These are phyloP conservation scores for Discostella stelligeroides DNA, from an alignment of 108 stramenopile genomes.

Conservation along the genomic window DNA sequence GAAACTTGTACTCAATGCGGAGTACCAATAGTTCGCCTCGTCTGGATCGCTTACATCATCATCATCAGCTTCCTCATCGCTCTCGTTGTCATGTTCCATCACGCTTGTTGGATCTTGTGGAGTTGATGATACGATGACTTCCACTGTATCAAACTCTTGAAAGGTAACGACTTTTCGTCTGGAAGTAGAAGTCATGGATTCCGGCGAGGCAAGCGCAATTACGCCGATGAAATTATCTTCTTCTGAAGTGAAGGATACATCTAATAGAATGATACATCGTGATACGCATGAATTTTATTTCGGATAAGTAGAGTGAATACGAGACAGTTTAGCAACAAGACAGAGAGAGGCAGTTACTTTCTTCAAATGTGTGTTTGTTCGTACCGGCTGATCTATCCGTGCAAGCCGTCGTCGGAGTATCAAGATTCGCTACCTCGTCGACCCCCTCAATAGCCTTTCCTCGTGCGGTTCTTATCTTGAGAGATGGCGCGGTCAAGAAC, in stretches of 20 bases:
- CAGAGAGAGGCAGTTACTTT: not conserved
- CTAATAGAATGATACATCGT: not conserved
- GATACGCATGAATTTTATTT: too few species aligned
- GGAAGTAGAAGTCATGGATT: not conserved
- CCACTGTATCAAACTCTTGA: too few species aligned
- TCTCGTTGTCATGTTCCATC: too few species aligned
- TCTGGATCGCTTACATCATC: not conserved
- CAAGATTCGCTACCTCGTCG: not conserved
- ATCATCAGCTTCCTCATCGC: too few species aligned
- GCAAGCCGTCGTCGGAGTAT: not conserved
- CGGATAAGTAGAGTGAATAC: not conserved
- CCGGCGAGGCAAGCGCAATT: not conserved
- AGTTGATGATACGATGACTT: not conserved
- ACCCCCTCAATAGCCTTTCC: not conserved
- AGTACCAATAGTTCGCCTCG: not conserved
- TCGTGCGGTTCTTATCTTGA: not conserved
- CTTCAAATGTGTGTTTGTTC: not conserved
- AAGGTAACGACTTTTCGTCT: too few species aligned
- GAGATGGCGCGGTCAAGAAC: too few species aligned
- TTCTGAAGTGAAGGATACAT: not conserved
- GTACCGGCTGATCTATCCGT: not conserved
- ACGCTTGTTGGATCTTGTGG: too few species aligned
- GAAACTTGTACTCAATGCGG: not conserved
- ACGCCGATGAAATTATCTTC: constrained; percentile 1
- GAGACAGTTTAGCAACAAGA: not conserved